Conservation (phyloP, 441 rosid genomes). For the Eutrema salsugineum region DNA sequence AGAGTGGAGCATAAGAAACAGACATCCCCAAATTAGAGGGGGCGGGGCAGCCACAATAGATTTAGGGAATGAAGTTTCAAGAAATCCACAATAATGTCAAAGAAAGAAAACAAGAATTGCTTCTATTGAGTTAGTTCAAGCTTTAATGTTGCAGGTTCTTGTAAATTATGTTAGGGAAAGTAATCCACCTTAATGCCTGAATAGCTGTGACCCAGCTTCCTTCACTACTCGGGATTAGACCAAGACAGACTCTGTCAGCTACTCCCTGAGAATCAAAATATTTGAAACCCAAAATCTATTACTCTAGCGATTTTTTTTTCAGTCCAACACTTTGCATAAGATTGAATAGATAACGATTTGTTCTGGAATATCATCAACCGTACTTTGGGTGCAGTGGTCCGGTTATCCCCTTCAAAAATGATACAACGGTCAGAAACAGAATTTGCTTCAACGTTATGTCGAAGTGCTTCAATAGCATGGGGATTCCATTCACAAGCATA, state of each 20-base stretch:
- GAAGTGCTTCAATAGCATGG: constrained; percentile 82
- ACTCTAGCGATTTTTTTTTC: not conserved
- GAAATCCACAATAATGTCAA: not conserved
- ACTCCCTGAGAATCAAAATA: constrained; percentile 54
- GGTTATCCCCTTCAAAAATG: constrained; percentile 87
- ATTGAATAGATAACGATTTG: constrained; percentile 2
- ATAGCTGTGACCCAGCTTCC: constrained; percentile 90
- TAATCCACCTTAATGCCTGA: constrained; percentile 65
- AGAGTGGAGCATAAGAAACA: not conserved
- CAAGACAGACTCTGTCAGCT: constrained; percentile 90
- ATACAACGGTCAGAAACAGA: constrained; percentile 71
- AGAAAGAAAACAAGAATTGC: not conserved
- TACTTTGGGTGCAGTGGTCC: constrained; percentile 72
- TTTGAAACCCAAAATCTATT: not conserved
- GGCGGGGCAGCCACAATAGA: not conserved
- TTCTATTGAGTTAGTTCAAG: not conserved
- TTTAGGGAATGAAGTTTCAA: not conserved
- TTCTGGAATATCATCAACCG: constrained; percentile 6
- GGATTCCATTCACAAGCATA: constrained; percentile 99
- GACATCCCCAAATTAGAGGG: not conserved
- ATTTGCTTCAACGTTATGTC: constrained; percentile 64
- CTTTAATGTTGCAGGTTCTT: not conserved
- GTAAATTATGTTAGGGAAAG: not conserved
- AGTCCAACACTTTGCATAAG: not conserved
- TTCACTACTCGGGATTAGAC: constrained; percentile 91